Percentiles rank a stretch among this genome's conserved stretches.
Conservation (phyloP, 1,284 basidiomycete genomes). For the Ustilago hordei region DNA sequence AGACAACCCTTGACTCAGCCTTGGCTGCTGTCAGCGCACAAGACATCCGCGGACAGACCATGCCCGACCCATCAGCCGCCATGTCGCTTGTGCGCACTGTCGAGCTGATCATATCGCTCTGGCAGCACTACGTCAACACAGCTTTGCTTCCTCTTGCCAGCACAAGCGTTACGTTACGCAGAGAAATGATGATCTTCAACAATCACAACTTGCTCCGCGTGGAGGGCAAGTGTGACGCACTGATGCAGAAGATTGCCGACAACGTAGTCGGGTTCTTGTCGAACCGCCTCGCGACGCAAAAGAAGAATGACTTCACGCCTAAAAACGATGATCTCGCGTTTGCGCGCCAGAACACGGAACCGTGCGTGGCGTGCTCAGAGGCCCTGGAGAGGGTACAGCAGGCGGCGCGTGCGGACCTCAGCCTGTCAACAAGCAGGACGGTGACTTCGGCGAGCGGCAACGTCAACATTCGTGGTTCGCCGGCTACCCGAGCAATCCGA, state of each 20-base stretch:
- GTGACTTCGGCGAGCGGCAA: slow-evolving; percentile 27
- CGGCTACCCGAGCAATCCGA: slow-evolving; percentile 12
- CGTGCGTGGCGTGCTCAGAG: slow-evolving; percentile 89
- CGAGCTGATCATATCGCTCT: slow-evolving; percentile 92
- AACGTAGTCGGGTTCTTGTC: slow-evolving; percentile 72
- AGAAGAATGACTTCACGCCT: slow-evolving; percentile 95
- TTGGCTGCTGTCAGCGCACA: slow-evolving; percentile 78
- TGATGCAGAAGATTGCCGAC: slow-evolving; percentile 87
- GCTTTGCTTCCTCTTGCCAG: slow-evolving; percentile 89
- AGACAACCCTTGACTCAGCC: slow-evolving; percentile 88
- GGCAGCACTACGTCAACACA: slow-evolving; percentile 95
- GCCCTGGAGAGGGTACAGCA: slow-evolving; percentile 84
- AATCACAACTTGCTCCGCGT: slow-evolving; percentile 87
- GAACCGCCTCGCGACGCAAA: slow-evolving; percentile 86
- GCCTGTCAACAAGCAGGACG: slow-evolving; percentile 25
- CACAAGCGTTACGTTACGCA: slow-evolving; percentile 84
- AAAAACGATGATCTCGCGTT: slow-evolving; percentile 87
- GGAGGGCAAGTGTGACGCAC: slow-evolving; percentile 84
- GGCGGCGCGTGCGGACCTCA: slow-evolving; percentile 77
- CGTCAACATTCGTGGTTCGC: slow-evolving; percentile 25
- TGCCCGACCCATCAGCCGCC: slow-evolving; percentile 76
- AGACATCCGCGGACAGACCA: slow-evolving; percentile 75
- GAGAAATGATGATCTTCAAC: slow-evolving; percentile 94
- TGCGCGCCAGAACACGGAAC: slow-evolving; percentile 92
- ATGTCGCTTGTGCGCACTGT: slow-evolving; percentile 76